phyloP scores from a whole-genome alignment of 2,329 filamentous ascomycete species.

The Colletotrichum brevisporum region DNA sequence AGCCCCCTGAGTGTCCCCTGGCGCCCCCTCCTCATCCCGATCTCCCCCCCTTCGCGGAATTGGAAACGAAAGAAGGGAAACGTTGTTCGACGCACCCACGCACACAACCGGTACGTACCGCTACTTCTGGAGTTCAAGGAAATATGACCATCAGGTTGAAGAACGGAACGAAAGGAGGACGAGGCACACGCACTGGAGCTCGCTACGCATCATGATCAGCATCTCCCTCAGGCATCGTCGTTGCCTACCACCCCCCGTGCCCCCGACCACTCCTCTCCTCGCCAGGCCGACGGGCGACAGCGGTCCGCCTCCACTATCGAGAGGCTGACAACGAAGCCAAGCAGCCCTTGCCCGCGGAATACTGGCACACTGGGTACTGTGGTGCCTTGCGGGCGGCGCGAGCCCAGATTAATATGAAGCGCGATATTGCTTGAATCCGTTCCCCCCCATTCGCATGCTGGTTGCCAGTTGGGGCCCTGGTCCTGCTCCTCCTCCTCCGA shows the following conservation, averaged over 20 bases:
- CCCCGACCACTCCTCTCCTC: background rate
- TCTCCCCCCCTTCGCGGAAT: background rate
- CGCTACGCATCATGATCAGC: slow-evolving; percentile 1
- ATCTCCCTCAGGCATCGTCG: background rate
- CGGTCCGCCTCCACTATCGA: background rate
- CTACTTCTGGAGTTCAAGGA: background rate
- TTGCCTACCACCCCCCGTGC: background rate
- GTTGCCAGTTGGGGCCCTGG: slow-evolving; percentile 9
- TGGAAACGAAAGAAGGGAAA: slow-evolving; percentile 33
- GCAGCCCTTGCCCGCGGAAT: background rate
- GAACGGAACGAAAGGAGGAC: slow-evolving; percentile 2
- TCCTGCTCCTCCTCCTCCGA: slow-evolving; percentile 4
- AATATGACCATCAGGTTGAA: background rate
- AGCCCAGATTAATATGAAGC: slow-evolving; percentile 21
- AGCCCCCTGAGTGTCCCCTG: slow-evolving; percentile 10
- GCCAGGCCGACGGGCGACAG: background rate
- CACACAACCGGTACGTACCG: slow-evolving; percentile 7
- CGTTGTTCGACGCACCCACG: slow-evolving; percentile 2
- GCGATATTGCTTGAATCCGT: slow-evolving; percentile 28
- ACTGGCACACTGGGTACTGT: background rate
- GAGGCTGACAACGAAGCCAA: slow-evolving; percentile 17
- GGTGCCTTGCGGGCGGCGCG: slow-evolving; percentile 22
- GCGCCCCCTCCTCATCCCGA: background rate
- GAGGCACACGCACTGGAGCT: slow-evolving; percentile 1
- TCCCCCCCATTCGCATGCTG: background rate